Evolutionary conservation across 176 grass and related monocot genomes (phyloP), one percentile per base, ranked within the genome.

Genomic region (Typha latifolia): DNA sequence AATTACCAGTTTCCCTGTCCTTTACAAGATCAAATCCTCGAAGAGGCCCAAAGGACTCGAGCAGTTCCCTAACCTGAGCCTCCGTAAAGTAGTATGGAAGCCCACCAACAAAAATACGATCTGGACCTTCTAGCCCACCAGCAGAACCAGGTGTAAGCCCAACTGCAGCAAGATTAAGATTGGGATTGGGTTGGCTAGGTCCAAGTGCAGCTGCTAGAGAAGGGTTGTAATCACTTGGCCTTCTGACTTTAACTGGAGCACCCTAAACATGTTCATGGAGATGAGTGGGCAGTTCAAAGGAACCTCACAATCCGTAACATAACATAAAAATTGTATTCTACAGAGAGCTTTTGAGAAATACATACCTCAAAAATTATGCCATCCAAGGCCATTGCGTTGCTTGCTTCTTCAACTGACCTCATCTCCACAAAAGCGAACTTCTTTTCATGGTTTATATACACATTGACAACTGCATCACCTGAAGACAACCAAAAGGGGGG

Each of bases 361-460:
- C 49, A 64, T 43, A 84, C 81, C 81, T 97, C 94, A 72, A 97
- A 92, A 71, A 92, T 84, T 77, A 97, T 90, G 61, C 93, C 93
- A 78, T 97, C 93, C 49, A 97, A 92, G 6, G 93, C 88, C 88
- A 97, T 97, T 64, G 93, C 88, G 72, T 97, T 97, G 72, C 93
- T 97, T 77, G 93, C 93, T 86, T 97, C 93, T 74, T 97, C 93
- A 48, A 97, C 93, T 70, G 93, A 97, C 63, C 93, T 89, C 93
- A 97, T 97, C 67, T 97, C 93, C 75, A 97, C 93, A 80, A 97
- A 97, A 74, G 93, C 93, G 82, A 97, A 97, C 79, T 97, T 97
- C 75, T 97, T 97, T 23, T 97, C 93, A 89, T 97, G 93, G 69
- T 97, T 97, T 82, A 97, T 97, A 62, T 97, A 97, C 1, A 97